phyloP scores from a whole-genome alignment of 2,329 filamentous ascomycete genomes.

The Malbranchea zuffiana region DNA sequence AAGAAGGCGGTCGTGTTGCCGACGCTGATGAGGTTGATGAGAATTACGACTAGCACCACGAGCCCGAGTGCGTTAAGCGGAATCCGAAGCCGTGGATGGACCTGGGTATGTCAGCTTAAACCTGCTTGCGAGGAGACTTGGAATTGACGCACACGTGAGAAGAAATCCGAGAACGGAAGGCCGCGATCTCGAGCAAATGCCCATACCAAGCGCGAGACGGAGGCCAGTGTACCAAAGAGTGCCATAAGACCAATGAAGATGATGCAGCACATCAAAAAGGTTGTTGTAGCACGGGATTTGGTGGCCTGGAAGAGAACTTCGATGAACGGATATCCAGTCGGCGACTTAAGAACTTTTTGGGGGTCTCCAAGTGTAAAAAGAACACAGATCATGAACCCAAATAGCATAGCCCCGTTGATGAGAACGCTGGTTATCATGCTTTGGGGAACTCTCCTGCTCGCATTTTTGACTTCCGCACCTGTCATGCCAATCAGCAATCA shows the following conservation, averaged over 20 bases:
- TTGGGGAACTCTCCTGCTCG: slow-evolving; percentile 26
- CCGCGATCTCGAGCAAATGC: slow-evolving; percentile 41
- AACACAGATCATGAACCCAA: slow-evolving; percentile 26
- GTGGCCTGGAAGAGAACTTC: slow-evolving; percentile 38
- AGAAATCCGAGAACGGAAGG: slow-evolving; percentile 27
- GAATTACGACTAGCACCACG: slow-evolving; percentile 32
- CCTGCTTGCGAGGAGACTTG: not conserved
- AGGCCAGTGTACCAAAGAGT: slow-evolving; percentile 39
- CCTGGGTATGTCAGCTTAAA: no score
- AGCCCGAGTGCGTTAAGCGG: slow-evolving; percentile 40
- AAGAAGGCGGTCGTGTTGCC: slow-evolving; percentile 37
- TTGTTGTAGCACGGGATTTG: slow-evolving; percentile 25
- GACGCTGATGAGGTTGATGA: slow-evolving; percentile 43
- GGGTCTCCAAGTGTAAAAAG: slow-evolving; percentile 28
- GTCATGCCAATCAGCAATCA: slow-evolving; percentile 10
- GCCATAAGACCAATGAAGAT: slow-evolving; percentile 24
- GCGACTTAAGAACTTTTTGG: slow-evolving; percentile 20
- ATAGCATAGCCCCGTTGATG: slow-evolving; percentile 29
- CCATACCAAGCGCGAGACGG: slow-evolving; percentile 48
- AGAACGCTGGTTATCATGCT: slow-evolving; percentile 26
- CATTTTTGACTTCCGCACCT: slow-evolving; percentile 32
- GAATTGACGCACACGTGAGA: not conserved
- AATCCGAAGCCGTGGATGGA: slow-evolving; percentile 30
- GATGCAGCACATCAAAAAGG: slow-evolving; percentile 23
- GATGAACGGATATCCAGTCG: slow-evolving; percentile 30